phyloP scores from a whole-genome alignment of 1,284 basidiomycete species.

The Rhodotorula sp. region DNA sequence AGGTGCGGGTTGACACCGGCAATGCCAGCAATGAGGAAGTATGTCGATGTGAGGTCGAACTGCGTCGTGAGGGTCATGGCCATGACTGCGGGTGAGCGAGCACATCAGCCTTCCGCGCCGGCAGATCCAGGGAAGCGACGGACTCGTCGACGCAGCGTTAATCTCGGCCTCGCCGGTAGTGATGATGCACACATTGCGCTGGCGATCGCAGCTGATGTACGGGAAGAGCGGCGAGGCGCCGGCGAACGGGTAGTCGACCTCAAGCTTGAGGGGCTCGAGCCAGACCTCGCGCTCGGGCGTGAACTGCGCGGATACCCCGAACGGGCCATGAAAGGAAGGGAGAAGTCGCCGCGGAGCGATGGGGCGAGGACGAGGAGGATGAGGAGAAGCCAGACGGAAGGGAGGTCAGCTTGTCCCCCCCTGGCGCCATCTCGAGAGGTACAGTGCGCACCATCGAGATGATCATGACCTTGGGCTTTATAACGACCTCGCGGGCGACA shows the following conservation, averaged over 20 bases:
- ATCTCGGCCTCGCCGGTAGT: slow-evolving; percentile 56
- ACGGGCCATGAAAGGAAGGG: too few relatives aligned
- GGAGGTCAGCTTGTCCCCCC: background rate
- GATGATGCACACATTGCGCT: slow-evolving; percentile 55
- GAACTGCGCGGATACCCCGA: slow-evolving; percentile 44
- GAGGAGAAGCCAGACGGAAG: background rate
- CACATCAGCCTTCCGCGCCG: background rate
- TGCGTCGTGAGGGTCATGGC: slow-evolving; percentile 52
- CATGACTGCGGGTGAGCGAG: slow-evolving; percentile 39
- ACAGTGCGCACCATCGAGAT: slow-evolving; percentile 37
- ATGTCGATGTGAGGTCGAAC: slow-evolving; percentile 57
- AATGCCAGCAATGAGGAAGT: slow-evolving; percentile 59
- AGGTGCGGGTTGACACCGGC: slow-evolving; percentile 56
- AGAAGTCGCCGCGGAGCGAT: background rate
- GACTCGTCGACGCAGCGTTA: slow-evolving; percentile 55
- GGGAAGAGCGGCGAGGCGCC: slow-evolving; percentile 56
- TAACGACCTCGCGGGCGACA: background rate
- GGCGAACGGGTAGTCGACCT: slow-evolving; percentile 50
- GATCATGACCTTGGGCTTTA: slow-evolving; percentile 48
- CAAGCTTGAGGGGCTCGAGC: slow-evolving; percentile 44
- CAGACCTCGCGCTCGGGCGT: slow-evolving; percentile 51
- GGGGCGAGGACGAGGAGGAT: too few relatives aligned
- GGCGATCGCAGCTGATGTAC: slow-evolving; percentile 54
- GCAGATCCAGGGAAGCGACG: background rate
- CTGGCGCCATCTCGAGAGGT: background rate